A percentile compares a stretch with the other conserved stretches of the same genome.
Conservation (phyloP, 495 filamentous ascomycete genomes). For the Aspergillus olivimuriae region DNA sequence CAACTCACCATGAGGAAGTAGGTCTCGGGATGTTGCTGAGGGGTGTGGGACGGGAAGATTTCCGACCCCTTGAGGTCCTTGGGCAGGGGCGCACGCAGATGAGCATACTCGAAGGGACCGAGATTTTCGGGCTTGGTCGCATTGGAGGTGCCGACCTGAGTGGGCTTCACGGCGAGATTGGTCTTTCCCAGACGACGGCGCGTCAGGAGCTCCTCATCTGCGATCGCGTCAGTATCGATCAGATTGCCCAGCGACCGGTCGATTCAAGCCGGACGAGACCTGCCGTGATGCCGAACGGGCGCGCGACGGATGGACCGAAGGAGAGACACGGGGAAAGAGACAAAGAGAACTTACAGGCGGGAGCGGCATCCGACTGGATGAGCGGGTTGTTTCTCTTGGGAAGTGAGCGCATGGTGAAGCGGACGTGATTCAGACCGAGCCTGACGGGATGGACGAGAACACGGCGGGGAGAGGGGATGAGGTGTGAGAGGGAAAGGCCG, state of each 20-base stretch:
- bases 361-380: conserved; percentile 64
- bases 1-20: conserved; percentile 88
- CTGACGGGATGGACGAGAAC: conserved; percentile 3
- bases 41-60: conserved; percentile 68
- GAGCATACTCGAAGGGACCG: conserved; percentile 90
- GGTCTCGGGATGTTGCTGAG: conserved; percentile 62
- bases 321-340: conserved; percentile 5
- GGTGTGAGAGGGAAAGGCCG: background rate
- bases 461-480: conserved; percentile 1
- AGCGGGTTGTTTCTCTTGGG: conserved; percentile 71
- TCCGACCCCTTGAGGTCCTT: conserved; percentile 79
- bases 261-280: too few relatives aligned
- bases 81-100: conserved; percentile 84
- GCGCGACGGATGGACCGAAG: too few relatives aligned
- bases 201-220: conserved; percentile 76
- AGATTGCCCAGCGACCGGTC: too few relatives aligned
- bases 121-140: conserved; percentile 63
- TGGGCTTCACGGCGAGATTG: conserved; percentile 72
- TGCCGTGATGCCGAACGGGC: too few relatives aligned
- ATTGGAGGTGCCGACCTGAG: conserved; percentile 57
- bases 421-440: conserved; percentile 2
- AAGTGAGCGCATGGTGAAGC: conserved; percentile 58
- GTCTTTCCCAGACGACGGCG: conserved; percentile 89
- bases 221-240: background rate
- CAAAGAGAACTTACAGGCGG: conserved; percentile 45